Conservation (phyloP, 2,329 filamentous ascomycete genomes). For the Fusarium pseudograminearum region DNA sequence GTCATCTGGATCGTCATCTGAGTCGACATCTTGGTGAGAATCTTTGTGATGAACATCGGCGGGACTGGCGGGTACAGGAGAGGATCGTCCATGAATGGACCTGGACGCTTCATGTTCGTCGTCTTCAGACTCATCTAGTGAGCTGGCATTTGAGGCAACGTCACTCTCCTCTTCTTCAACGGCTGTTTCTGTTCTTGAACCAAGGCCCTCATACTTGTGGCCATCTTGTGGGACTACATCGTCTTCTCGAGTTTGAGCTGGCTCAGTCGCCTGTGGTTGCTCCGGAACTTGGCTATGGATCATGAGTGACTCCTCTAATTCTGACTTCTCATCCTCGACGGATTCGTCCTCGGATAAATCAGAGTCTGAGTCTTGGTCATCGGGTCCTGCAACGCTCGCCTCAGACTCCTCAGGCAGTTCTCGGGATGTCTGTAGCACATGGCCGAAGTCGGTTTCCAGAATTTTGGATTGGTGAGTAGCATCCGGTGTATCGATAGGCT, state of each 20-base stretch:
- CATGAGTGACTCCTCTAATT: conserved; percentile 6
- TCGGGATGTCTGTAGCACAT: conserved; percentile 20
- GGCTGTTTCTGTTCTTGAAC: not conserved
- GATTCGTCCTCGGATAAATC: conserved; percentile 12
- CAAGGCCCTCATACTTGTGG: not conserved
- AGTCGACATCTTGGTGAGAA: conserved; percentile 1
- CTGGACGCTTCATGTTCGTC: not conserved
- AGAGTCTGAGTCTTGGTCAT: conserved; percentile 1
- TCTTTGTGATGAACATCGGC: not conserved
- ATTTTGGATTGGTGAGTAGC: conserved; percentile 14
- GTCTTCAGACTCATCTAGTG: conserved; percentile 2
- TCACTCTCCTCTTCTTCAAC: not conserved
- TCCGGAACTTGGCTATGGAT: not conserved
- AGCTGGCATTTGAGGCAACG: conserved; percentile 5
- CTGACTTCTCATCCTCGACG: conserved; percentile 2
- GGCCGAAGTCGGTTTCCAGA: conserved; percentile 29
- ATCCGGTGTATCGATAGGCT: conserved; percentile 9
- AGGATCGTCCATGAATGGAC: not conserved
- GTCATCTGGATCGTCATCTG: conserved; percentile 3
- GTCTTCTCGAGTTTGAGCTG: not conserved
- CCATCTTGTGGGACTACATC: not conserved
- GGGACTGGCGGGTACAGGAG: not conserved
- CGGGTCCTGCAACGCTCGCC: not conserved
- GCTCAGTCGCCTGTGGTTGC: not conserved
- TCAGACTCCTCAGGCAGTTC: conserved; percentile 10